These are phyloP conservation scores for Hyphopichia khmerensis DNA, from an alignment of 1,139 yeast species.

Conservation along the genomic window DNA sequence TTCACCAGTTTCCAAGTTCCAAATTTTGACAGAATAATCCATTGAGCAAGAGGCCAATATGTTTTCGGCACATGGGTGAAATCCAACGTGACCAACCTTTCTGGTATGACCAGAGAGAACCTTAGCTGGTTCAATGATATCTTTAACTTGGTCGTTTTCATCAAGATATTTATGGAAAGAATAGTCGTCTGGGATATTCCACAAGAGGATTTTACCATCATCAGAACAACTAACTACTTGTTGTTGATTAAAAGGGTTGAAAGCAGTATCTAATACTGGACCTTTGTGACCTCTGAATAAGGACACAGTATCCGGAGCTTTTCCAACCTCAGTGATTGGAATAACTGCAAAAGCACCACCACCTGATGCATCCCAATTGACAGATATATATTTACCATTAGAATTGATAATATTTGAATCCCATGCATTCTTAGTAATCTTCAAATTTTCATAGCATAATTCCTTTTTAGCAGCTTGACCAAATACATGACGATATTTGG, in stretches of 20 bases:
- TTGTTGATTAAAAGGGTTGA: slow-evolving; percentile 81
- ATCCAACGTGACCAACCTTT: slow-evolving; percentile 90
- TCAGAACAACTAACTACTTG: slow-evolving; percentile 85
- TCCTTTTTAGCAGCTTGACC: slow-evolving; percentile 92
- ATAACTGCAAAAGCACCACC: slow-evolving; percentile 97
- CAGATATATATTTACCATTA: slow-evolving; percentile 81
- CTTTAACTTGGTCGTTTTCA: slow-evolving; percentile 63
- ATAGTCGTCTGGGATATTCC: slow-evolving; percentile 84
- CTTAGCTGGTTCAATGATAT: slow-evolving; percentile 65
- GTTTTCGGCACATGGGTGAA: slow-evolving; percentile 85
- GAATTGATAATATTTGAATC: slow-evolving; percentile 81
- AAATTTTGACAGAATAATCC: slow-evolving; percentile 85
- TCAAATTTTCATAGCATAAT: slow-evolving; percentile 82
- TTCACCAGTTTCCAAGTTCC: slow-evolving; percentile 82
- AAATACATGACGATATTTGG: slow-evolving; percentile 92
- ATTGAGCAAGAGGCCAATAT: slow-evolving; percentile 87
- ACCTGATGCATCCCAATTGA: slow-evolving; percentile 93
- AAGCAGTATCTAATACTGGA: slow-evolving; percentile 90
- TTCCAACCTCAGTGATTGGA: slow-evolving; percentile 85
- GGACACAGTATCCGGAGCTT: slow-evolving; percentile 90
- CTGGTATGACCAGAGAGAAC: slow-evolving; percentile 81
- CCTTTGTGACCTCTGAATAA: slow-evolving; percentile 95
- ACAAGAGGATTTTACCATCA: slow-evolving; percentile 82
- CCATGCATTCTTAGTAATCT: slow-evolving; percentile 89
- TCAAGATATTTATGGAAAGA: slow-evolving; percentile 62